Conservation (phyloP, 768 basidiomycete species). For the Daedalea quercina region DNA sequence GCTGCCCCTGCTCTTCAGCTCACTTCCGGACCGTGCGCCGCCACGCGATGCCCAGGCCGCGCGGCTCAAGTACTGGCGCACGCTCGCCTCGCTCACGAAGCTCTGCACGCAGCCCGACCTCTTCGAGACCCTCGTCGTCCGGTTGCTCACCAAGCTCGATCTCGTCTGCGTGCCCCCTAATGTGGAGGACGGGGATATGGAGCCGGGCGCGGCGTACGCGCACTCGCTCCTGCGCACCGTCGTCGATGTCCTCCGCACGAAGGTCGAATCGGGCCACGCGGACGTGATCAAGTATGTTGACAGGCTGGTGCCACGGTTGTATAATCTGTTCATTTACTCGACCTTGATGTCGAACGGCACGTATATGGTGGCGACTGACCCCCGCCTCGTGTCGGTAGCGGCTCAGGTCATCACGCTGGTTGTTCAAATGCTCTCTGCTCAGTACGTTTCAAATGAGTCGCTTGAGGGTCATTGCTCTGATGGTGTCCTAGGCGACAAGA, state of each 20-base stretch:
- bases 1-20: constrained; percentile 71
- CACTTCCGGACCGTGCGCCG: constrained; percentile 67
- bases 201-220: constrained; percentile 75
- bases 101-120: constrained; percentile 70
- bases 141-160: constrained; percentile 72
- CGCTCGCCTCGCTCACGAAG: constrained; percentile 58
- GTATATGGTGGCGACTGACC: constrained; percentile 31
- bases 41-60: constrained; percentile 42
- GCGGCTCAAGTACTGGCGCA: constrained; percentile 60
- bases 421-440: constrained; percentile 50
- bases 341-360: constrained; percentile 21
- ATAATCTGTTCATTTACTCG: constrained; percentile 50
- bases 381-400: constrained; percentile 52
- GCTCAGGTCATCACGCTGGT: constrained; percentile 64
- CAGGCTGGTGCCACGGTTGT: constrained; percentile 63
- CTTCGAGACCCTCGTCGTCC: constrained; percentile 80
- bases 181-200: constrained; percentile 31
- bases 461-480: neutral
- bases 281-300: constrained; percentile 84
- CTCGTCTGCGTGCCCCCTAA: constrained; percentile 40
- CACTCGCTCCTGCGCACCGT: constrained; percentile 77
- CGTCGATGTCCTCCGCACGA: constrained; percentile 48
- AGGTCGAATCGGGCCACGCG: constrained; percentile 39
- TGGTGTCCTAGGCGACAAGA: constrained; percentile 52
- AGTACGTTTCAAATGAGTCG: constrained; percentile 43